phyloP scores from a whole-genome alignment of 2,329 filamentous ascomycete genomes.

The Gliomastix tumulicola region DNA sequence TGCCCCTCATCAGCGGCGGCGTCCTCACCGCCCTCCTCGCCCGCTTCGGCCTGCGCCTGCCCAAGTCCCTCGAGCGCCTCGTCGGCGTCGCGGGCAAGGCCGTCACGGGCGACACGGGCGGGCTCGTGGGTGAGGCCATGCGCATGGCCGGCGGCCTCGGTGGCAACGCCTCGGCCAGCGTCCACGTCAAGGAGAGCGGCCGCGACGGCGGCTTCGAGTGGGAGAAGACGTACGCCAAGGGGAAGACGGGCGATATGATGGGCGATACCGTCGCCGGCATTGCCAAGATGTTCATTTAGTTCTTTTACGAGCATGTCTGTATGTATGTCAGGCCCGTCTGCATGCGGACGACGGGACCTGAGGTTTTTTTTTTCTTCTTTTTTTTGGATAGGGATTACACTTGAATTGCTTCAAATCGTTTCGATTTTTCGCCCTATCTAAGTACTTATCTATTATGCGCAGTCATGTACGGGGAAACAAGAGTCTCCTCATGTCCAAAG shows the following conservation, averaged over 20 bases:
- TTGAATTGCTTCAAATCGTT: too few species aligned
- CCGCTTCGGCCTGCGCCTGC: constrained; percentile 73
- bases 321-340: too few species aligned
- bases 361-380: too few species aligned
- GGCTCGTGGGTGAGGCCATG: constrained; percentile 48
- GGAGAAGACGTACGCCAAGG: constrained; percentile 24
- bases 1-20: constrained; percentile 82
- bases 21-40: constrained; percentile 70
- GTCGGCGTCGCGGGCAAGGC: constrained; percentile 41
- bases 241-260: constrained; percentile 21
- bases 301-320: too few species aligned
- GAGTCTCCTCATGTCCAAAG: too few species aligned
- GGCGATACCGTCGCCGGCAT: constrained; percentile 26
- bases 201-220: constrained; percentile 26
- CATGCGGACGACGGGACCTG: too few species aligned
- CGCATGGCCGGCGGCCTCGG: constrained; percentile 34
- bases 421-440: too few species aligned
- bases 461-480: too few species aligned
- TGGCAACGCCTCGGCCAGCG: constrained; percentile 5
- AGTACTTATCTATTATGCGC: too few species aligned
- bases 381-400: too few species aligned
- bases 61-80: constrained; percentile 53
- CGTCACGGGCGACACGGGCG: constrained; percentile 34
- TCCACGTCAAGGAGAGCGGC: constrained; percentile 18
- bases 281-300: constrained; percentile 36